Conservation (phyloP, 2,329 filamentous ascomycete species). For the Phyllosticta ampelicida region DNA sequence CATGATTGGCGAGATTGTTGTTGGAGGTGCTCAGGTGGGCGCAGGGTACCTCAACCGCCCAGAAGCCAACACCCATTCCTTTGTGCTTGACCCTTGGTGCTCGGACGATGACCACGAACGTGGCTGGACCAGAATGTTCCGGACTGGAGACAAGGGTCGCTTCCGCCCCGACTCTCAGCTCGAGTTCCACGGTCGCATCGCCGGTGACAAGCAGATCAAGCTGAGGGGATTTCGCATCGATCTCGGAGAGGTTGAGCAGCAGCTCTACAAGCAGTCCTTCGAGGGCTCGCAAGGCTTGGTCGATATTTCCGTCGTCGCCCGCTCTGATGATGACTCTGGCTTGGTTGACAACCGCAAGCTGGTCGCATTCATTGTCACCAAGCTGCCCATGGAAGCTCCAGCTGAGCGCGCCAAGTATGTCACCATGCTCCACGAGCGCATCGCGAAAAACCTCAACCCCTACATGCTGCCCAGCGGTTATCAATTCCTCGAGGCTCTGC, state of each 20-base stretch:
- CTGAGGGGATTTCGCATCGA: constrained; percentile 38
- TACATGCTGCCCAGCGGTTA: constrained; percentile 5
- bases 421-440: constrained; percentile 30
- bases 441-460: background rate
- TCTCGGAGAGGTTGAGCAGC: constrained; percentile 35
- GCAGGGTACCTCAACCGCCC: constrained; percentile 24
- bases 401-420: constrained; percentile 10
- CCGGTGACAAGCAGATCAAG: constrained; percentile 37
- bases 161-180: constrained; percentile 26
- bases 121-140: constrained; percentile 23
- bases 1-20: constrained; percentile 30
- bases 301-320: constrained; percentile 17
- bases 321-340: constrained; percentile 7
- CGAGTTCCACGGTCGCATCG: constrained; percentile 28
- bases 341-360: constrained; percentile 13
- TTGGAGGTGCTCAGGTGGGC: constrained; percentile 28
- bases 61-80: constrained; percentile 15
- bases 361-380: constrained; percentile 28
- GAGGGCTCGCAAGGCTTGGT: constrained; percentile 18
- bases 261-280: constrained; percentile 8
- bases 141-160: constrained; percentile 31
- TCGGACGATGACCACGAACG: constrained; percentile 4
- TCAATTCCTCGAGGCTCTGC: background rate
- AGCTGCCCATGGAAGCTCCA: constrained; percentile 8
- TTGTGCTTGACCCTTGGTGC: constrained; percentile 17